A percentile compares a stretch with the other conserved stretches of the same genome.
Conservation (phyloP, 2,329 filamentous ascomycete species). For the Aspergillus clavatus region DNA sequence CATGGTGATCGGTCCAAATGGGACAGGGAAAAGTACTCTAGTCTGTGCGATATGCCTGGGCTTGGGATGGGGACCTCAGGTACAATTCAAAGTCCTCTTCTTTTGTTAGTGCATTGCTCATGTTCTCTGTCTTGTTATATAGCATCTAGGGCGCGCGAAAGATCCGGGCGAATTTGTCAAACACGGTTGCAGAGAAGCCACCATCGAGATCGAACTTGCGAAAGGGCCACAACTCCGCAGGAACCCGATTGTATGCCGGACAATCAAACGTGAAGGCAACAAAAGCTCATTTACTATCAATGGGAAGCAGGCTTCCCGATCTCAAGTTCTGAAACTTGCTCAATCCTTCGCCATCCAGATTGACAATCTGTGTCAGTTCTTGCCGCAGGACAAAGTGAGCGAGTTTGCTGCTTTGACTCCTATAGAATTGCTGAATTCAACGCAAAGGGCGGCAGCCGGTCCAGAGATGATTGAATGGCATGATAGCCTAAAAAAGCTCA, state of each 20-base stretch:
- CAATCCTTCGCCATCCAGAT: constrained; percentile 81
- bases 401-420: constrained; percentile 85
- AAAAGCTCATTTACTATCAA: constrained; percentile 75
- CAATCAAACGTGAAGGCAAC: constrained; percentile 78
- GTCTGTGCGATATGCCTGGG: constrained; percentile 96
- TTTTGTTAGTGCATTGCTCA: not conserved
- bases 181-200: constrained; percentile 70
- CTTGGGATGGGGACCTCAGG: constrained; percentile 71
- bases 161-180: constrained; percentile 89
- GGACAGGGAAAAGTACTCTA: constrained; percentile 93
- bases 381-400: constrained; percentile 92
- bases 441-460: constrained; percentile 80
- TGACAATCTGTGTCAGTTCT: constrained; percentile 94
- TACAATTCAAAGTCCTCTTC: constrained; percentile 25
- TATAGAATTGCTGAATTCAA: constrained; percentile 76
- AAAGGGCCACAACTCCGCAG: constrained; percentile 48
- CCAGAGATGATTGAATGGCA: constrained; percentile 77
- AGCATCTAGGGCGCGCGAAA: constrained; percentile 79
- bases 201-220: constrained; percentile 86
- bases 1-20: constrained; percentile 99
- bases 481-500: constrained; percentile 64
- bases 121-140: not conserved
- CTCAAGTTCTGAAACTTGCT: constrained; percentile 63
- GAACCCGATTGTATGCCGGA: constrained; percentile 71
- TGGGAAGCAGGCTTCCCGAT: constrained; percentile 56